phyloP scores from a whole-genome alignment of 108 stramenopile genomes.

The Pseudonitzschia multistriata region DNA sequence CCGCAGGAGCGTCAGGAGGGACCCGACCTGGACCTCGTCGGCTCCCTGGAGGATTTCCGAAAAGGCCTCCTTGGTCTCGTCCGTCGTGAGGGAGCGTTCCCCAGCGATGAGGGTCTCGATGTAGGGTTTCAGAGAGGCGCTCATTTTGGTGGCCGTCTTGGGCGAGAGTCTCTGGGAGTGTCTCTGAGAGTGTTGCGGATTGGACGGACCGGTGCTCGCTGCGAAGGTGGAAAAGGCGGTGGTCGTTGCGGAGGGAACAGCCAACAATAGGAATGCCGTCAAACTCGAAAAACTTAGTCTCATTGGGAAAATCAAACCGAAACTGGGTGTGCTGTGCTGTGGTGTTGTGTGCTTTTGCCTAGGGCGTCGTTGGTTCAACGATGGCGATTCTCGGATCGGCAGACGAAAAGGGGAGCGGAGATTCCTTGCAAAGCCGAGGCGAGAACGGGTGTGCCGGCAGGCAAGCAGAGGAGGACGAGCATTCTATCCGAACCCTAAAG shows the following conservation, averaged over 20 bases:
- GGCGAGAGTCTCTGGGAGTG: too few species aligned
- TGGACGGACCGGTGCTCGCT: not conserved
- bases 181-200: not conserved
- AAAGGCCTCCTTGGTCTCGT: conserved; percentile 84
- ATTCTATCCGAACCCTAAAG: too few species aligned
- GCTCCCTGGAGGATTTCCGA: conserved; percentile 70
- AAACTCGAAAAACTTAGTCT: conserved; percentile 17
- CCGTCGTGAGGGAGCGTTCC: conserved; percentile 72
- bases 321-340: too few species aligned
- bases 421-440: too few species aligned
- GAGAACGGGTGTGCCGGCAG: too few species aligned
- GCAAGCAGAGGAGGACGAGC: too few species aligned
- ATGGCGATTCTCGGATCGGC: too few species aligned
- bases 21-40: conserved; percentile 82
- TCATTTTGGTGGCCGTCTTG: not conserved
- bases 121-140: conserved; percentile 73
- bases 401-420: too few species aligned
- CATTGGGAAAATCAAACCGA: not conserved
- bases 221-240: not conserved
- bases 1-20: conserved; percentile 86
- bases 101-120: conserved; percentile 83
- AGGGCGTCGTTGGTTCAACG: not conserved
- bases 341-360: too few species aligned
- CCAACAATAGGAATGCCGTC: conserved; percentile 15
- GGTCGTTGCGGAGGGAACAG: conserved; percentile 4